Conservation (phyloP, 768 basidiomycete species). For the Strobilomyces confusus region DNA sequence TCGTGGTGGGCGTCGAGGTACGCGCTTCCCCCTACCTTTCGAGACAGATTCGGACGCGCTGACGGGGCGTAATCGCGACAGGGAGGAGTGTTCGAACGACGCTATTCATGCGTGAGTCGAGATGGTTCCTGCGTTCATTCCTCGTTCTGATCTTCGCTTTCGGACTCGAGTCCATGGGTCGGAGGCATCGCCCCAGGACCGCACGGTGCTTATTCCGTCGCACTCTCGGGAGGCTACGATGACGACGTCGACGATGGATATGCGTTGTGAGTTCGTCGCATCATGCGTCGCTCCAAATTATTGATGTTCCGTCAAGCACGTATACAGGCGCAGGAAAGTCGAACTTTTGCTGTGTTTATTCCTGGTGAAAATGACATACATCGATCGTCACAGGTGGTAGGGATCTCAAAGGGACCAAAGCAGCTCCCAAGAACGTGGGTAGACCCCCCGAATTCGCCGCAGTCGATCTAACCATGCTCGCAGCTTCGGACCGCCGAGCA, state of each 20-base stretch:
- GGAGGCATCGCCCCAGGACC: constrained; percentile 65
- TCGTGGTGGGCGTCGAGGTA: constrained; percentile 78
- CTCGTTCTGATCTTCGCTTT: neutral
- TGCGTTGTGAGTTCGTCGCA: constrained; percentile 58
- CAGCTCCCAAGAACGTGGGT: constrained; percentile 77
- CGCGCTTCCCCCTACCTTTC: constrained; percentile 17
- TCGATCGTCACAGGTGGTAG: constrained; percentile 57
- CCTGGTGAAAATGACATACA: neutral
- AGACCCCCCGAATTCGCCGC: neutral
- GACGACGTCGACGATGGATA: constrained; percentile 83
- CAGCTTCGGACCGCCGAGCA: constrained; percentile 89
- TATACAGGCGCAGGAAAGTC: constrained; percentile 71
- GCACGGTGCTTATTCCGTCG: constrained; percentile 79
- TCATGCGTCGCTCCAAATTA: neutral
- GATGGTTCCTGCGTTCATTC: neutral
- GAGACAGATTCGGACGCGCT: neutral
- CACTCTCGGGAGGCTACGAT: constrained; percentile 84
- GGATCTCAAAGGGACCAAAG: constrained; percentile 80
- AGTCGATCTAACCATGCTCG: neutral
- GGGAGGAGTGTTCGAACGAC: constrained; percentile 65
- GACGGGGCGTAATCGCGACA: constrained; percentile 13
- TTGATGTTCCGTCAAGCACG: constrained; percentile 43
- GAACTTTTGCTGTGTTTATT: neutral
- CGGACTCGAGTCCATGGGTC: constrained; percentile 62
- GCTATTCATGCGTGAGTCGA: constrained; percentile 77